Percentiles rank a stretch among this genome's conserved stretches.
Evolutionary conservation across 1,284 basidiomycete genomes (phyloP).

Genomic region (Cutaneotrichosporon cavernicola): DNA sequence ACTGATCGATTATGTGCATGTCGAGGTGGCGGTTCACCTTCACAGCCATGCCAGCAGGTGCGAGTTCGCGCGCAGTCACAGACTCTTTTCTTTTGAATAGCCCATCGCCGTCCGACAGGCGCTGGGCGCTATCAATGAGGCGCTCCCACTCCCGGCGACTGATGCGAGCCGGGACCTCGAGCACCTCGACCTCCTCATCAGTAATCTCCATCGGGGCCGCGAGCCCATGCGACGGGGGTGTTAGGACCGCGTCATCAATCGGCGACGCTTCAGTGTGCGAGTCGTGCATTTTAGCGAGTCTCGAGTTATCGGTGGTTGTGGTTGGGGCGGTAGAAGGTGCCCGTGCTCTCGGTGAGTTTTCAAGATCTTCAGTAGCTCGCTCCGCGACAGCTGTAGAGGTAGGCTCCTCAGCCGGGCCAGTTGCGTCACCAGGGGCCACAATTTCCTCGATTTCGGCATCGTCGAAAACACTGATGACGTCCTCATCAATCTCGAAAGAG

Average conservation of each 20-base stretch:
- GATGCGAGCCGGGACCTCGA: not conserved
- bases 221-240: not conserved
- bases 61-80: not conserved
- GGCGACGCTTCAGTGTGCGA: too few species aligned
- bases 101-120: not conserved
- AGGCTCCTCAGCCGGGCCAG: not conserved
- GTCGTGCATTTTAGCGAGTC: too few species aligned
- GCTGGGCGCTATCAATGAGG: not conserved
- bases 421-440: not conserved
- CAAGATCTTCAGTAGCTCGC: too few species aligned
- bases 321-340: too few species aligned
- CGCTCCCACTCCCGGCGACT: not conserved
- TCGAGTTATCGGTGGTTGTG: too few species aligned
- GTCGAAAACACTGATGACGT: not conserved
- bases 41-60: not conserved
- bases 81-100: conserved; percentile 11
- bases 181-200: not conserved
- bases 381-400: not conserved
- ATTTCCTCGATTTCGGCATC: not conserved
- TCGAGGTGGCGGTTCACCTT: not conserved
- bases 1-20: not conserved
- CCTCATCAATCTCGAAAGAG: not conserved
- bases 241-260: too few species aligned
- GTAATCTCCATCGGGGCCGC: not conserved
- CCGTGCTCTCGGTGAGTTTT: too few species aligned